Percentiles rank a stretch among this genome's conserved stretches.
Evolutionary conservation across 495 filamentous ascomycete genomes (phyloP).

Genomic region (Talaromyces wortmannii): DNA sequence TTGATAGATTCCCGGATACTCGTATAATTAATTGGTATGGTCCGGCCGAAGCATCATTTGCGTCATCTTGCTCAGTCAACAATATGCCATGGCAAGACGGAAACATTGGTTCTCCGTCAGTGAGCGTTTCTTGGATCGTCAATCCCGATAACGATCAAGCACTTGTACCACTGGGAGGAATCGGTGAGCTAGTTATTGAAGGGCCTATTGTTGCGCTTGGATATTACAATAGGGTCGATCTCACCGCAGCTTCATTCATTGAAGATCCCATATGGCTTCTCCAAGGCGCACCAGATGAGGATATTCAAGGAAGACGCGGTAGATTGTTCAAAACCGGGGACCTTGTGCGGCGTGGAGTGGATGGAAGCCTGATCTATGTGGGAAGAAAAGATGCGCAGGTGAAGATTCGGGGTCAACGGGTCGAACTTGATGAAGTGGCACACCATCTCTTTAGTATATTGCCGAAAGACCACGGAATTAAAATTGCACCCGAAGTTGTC

Average conservation of each 20-base stretch:
- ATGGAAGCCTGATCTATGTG: conserved; percentile 22
- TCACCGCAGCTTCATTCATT: not conserved
- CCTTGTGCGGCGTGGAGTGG: conserved; percentile 20
- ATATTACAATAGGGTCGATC: conserved; percentile 11
- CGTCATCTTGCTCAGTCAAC: not conserved
- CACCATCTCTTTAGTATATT: not conserved
- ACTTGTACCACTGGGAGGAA: conserved; percentile 18
- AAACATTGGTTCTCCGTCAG: not conserved
- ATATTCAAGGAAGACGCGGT: not conserved
- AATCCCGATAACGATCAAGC: conserved; percentile 11
- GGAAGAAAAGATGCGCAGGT: conserved; percentile 31
- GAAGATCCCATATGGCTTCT: not conserved
- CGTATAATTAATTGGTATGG: not conserved
- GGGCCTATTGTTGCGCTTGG: conserved; percentile 17
- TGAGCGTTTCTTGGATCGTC: conserved; percentile 15
- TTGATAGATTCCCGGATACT: not conserved
- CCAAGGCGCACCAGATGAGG: not conserved
- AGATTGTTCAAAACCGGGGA: conserved; percentile 21
- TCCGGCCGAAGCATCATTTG: not conserved
- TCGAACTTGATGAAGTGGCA: conserved; percentile 39
- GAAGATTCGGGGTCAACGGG: conserved; percentile 38
- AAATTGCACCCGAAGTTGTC: not conserved
- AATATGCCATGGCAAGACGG: not conserved
- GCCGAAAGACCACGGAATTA: not conserved
- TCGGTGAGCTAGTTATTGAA: conserved; percentile 22